phyloP scores from a whole-genome alignment of 331 rosid species.

The Dryas integrifolia region DNA sequence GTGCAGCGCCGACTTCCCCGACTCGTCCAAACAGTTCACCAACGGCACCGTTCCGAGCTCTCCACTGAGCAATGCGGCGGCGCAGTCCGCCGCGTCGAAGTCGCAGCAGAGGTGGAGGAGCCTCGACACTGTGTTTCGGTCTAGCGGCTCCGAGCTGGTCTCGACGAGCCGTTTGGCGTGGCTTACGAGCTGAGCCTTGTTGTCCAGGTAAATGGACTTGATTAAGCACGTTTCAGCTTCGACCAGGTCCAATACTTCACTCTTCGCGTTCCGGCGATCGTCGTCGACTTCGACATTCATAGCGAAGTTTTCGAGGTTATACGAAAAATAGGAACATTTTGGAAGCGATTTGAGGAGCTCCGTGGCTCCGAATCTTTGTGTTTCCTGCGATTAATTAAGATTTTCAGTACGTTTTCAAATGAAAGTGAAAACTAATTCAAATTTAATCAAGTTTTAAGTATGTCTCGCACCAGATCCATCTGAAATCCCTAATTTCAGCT shows the following conservation, averaged over 20 bases:
- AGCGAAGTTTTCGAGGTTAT: not conserved
- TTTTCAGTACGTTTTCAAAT: not conserved
- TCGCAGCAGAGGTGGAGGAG: slow-evolving; percentile 43
- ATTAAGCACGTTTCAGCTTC: slow-evolving; percentile 24
- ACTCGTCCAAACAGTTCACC: slow-evolving; percentile 32
- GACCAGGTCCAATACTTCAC: not conserved
- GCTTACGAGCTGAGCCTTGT: slow-evolving; percentile 22
- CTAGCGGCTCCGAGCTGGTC: slow-evolving; percentile 14
- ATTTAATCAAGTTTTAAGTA: not conserved
- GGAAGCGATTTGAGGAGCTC: slow-evolving; percentile 24
- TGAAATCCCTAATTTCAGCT: slow-evolving; percentile 26
- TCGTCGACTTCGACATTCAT: not conserved
- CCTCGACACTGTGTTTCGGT: slow-evolving; percentile 27
- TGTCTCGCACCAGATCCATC: slow-evolving; percentile 32
- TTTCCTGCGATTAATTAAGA: slow-evolving; percentile 20
- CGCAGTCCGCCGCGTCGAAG: slow-evolving; percentile 40
- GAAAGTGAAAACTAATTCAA: not conserved
- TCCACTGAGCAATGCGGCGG: slow-evolving; percentile 32
- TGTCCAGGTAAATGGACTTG: slow-evolving; percentile 22
- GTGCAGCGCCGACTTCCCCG: slow-evolving; percentile 35
- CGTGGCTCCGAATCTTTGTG: not conserved
- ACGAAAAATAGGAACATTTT: slow-evolving; percentile 7
- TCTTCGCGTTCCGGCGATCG: not conserved
- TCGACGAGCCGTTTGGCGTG: slow-evolving; percentile 20
- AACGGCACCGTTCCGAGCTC: slow-evolving; percentile 33